These are phyloP conservation scores for Pittosporum tobira DNA, from an alignment of 129 eudicot species.

Conservation along the genomic window DNA sequence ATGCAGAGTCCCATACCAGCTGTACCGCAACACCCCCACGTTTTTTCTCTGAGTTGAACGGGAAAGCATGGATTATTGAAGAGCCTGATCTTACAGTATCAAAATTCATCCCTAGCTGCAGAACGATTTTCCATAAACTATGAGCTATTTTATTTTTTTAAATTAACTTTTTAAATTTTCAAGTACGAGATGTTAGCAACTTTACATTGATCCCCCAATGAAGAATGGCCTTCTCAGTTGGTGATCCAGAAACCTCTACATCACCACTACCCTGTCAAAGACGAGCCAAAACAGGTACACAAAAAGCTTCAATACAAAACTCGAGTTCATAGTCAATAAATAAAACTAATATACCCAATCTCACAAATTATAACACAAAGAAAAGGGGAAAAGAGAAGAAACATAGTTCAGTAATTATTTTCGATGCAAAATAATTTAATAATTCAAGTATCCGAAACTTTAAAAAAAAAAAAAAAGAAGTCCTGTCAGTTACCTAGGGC, in stretches of 20 bases:
- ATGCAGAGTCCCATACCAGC: slow-evolving; percentile 21
- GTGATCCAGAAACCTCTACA: slow-evolving; percentile 52
- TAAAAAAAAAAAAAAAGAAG: neutral
- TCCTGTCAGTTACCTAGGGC: slow-evolving; percentile 49
- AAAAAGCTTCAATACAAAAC: too few relatives aligned
- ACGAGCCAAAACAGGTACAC: neutral
- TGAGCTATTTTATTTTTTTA: too few relatives aligned
- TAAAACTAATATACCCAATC: neutral
- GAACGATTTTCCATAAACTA: neutral
- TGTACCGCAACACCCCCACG: slow-evolving; percentile 54
- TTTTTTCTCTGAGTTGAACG: slow-evolving; percentile 64
- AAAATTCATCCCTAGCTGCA: slow-evolving; percentile 55
- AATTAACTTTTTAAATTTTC: too few relatives aligned
- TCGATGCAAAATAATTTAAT: too few relatives aligned
- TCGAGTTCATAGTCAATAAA: neutral
- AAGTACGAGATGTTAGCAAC: neutral
- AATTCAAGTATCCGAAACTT: too few relatives aligned
- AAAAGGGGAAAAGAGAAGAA: neutral
- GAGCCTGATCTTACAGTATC: slow-evolving; percentile 31
- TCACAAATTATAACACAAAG: neutral
- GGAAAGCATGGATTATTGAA: slow-evolving; percentile 44
- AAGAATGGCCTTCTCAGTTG: slow-evolving; percentile 63
- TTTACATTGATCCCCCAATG: slow-evolving; percentile 43
- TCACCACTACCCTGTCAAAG: slow-evolving; percentile 39
- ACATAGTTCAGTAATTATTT: too few relatives aligned